A percentile compares a stretch with the other conserved stretches of the same genome.
Evolutionary conservation across 805 yeast genomes (phyloP).

Genomic region (Wickerhamiella musiphila): DNA sequence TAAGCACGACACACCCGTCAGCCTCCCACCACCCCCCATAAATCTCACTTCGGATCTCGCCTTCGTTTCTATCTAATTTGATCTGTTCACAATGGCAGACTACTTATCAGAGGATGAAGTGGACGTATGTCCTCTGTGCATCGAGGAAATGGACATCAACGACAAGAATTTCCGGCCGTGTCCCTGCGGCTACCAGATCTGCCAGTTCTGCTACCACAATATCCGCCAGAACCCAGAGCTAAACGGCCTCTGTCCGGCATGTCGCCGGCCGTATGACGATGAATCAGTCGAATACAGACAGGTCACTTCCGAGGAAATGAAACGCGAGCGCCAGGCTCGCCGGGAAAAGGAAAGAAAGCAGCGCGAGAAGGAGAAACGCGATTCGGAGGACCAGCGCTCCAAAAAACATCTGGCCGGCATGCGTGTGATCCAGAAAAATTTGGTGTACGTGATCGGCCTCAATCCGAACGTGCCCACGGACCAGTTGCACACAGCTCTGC

Average conservation of each 20-base stretch:
- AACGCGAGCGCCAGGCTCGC: constrained; percentile 61
- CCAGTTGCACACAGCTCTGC: constrained; percentile 60
- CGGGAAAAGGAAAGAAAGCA: constrained; percentile 59
- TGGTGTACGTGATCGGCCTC: constrained; percentile 90
- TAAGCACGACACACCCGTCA: too few species aligned
- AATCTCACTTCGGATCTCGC: too few species aligned
- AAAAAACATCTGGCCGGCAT: constrained; percentile 85
- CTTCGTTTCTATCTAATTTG: too few species aligned
- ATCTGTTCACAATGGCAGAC: too few species aligned
- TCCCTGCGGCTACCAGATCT: constrained; percentile 97
- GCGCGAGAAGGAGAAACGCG: constrained; percentile 80
- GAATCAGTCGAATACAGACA: constrained; percentile 76
- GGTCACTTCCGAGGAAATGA: constrained; percentile 74
- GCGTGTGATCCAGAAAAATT: constrained; percentile 94
- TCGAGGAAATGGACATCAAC: constrained; percentile 93
- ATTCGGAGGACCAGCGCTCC: constrained; percentile 55
- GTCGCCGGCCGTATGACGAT: constrained; percentile 87
- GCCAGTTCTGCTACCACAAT: constrained; percentile 96
- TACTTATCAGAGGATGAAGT: constrained; percentile 70
- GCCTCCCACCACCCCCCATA: too few species aligned
- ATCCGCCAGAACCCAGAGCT: constrained; percentile 89
- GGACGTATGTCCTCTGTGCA: constrained; percentile 79
- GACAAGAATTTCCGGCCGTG: constrained; percentile 98
- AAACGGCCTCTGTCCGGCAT: constrained; percentile 94
- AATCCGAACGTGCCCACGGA: constrained; percentile 78